Conservation (phyloP, 2,329 filamentous ascomycete genomes). For the Cercospora sojina region DNA sequence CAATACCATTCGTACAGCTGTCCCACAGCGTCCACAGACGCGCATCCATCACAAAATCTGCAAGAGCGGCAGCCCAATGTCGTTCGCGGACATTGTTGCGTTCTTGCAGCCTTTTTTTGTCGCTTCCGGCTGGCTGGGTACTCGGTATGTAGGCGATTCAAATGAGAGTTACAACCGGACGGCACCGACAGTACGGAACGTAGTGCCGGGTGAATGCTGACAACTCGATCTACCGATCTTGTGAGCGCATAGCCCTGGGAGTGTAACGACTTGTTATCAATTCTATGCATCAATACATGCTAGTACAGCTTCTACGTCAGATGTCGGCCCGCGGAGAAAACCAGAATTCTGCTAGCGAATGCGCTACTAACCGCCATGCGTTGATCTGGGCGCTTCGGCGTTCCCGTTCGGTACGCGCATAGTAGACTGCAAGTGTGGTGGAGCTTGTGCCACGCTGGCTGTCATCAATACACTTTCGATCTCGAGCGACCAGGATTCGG, state of each 20-base stretch:
- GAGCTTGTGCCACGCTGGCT: conserved; percentile 1
- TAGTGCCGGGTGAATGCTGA: background rate
- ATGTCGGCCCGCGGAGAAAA: background rate
- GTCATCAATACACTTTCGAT: background rate
- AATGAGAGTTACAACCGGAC: background rate
- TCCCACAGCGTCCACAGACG: background rate
- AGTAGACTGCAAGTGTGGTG: background rate
- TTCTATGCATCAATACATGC: background rate
- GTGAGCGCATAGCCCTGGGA: background rate
- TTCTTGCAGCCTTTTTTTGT: conserved; percentile 14
- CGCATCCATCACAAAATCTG: background rate
- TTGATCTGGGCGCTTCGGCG: background rate
- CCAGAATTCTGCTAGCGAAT: too few species aligned
- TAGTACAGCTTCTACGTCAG: background rate
- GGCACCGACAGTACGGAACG: background rate
- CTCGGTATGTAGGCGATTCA: background rate
- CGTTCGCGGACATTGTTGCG: background rate
- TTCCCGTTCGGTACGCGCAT: background rate
- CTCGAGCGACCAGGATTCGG: background rate
- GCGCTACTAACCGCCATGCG: background rate
- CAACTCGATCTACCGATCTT: background rate
- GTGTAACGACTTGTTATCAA: background rate
- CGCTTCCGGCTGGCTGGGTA: conserved; percentile 8
- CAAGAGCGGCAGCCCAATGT: background rate
- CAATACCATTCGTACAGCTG: background rate